Base-by-base conservation (phyloP, 202 grass and related monocot species). In the Dendrocalamus latiflorus region DNA sequence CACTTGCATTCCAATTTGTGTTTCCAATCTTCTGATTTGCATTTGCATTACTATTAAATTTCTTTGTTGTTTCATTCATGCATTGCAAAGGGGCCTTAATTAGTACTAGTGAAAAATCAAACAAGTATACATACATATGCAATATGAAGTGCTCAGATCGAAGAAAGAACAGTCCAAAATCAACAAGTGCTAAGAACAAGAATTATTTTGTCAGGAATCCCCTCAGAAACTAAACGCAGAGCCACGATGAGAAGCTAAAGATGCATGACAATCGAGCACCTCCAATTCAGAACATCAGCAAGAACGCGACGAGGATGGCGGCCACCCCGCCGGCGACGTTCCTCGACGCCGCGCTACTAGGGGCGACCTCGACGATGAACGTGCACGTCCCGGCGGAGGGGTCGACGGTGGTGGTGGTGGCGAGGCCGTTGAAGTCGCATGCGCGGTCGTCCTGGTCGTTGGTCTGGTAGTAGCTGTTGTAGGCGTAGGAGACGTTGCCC, bases 401-500 rank as follows among this genome's bases (percentile, higher is more conserved):
- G 56, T 98, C 86, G 65, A 87, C 84, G 41, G 69, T 85, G 43
- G 93, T 98, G 45, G 78, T 42, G 9, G 87, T 53, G 30, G 91
- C 96, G 59, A 93, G 62, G 9, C 84, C 88, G 4, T 10, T 48
- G 80, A 98, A 98, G 70, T 87, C 81, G 69, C 96, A 98, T 39
- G 96, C 96, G 2, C 70, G 77, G 11, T 84, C 44, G 62, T 98
- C 96, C 81, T 98, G 96, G 77, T 98, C 96, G 20, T 90, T 92
- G 41, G 3, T 84, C 89, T 98, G 96, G 89, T 93, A 98, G 80
- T 92, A 98, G 80, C 80, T 92, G 58, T 98, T 95, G 86, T 77
- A 90, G 0, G 96, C 93, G 34, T 98, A 98, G 1, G 96, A 98
- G n/a, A 98, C 85, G 69, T 98, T 98, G 37, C 96, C 96, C 73